Evolutionary conservation across 2,329 filamentous ascomycete species (phyloP).

Genomic region (Aulographum hederae): DNA sequence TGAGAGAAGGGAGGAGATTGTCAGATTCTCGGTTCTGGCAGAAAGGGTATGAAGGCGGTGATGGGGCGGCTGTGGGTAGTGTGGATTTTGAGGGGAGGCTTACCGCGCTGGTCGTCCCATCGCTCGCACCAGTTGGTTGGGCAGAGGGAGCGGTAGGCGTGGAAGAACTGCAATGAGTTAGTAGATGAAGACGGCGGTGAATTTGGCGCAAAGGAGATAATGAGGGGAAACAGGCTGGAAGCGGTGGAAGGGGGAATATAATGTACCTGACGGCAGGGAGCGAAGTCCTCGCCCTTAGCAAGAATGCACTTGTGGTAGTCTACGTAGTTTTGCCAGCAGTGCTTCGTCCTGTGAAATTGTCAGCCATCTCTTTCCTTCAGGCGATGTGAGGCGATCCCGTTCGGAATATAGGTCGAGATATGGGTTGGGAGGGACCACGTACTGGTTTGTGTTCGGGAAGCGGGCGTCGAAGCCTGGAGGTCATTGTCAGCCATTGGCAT

Average conservation of each 20-base stretch:
- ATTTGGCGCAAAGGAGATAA: slow-evolving; percentile 1
- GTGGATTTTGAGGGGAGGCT: slow-evolving; percentile 16
- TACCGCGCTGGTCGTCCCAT: slow-evolving; percentile 96
- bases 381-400: background rate
- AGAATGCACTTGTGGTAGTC: slow-evolving; percentile 99
- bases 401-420: no score
- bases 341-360: slow-evolving; percentile 49
- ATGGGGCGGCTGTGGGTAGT: no score
- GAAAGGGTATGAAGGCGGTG: no score
- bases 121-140: slow-evolving; percentile 82
- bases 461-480: slow-evolving; percentile 83
- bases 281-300: slow-evolving; percentile 97
- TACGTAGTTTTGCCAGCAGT: slow-evolving; percentile 99
- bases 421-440: slow-evolving; percentile 1
- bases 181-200: background rate
- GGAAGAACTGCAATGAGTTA: slow-evolving; percentile 53
- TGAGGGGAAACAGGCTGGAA: background rate
- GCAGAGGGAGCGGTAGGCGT: slow-evolving; percentile 94
- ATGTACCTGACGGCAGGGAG: slow-evolving; percentile 83
- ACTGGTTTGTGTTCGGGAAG: slow-evolving; percentile 96
- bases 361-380: slow-evolving; percentile 4
- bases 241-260: background rate
- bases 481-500: no score
- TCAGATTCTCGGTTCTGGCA: no score
- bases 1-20: background rate